Evolutionary conservation across 2,329 filamentous ascomycete species (phyloP).

Genomic region (Keithomyces neogunnii): DNA sequence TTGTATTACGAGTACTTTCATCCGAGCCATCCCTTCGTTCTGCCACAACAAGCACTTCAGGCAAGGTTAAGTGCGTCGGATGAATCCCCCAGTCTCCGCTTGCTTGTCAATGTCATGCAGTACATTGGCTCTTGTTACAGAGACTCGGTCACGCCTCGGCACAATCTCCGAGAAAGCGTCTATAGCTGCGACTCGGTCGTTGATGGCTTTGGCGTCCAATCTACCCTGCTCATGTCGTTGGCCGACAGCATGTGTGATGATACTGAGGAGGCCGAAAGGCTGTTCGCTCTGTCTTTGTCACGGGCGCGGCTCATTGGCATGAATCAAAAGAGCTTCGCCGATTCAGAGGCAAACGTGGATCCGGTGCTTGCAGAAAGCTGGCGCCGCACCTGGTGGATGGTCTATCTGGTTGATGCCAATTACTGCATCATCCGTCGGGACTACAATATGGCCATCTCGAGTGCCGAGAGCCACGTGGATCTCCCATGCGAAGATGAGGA

Average conservation of each 20-base stretch:
- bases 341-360: not conserved
- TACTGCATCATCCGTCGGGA: no score
- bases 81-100: not conserved
- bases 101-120: not conserved
- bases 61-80: not conserved
- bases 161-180: not conserved
- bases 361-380: no score
- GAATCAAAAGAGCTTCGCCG: no score
- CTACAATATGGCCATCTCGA: no score
- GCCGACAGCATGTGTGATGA: slow-evolving; percentile 1
- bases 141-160: not conserved
- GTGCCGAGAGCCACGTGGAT: no score
- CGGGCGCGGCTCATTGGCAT: not conserved
- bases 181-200: not conserved
- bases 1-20: slow-evolving; percentile 3
- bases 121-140: slow-evolving; percentile 6
- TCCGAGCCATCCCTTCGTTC: slow-evolving; percentile 3
- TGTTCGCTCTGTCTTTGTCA: not conserved
- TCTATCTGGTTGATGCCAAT: no score
- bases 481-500: no score
- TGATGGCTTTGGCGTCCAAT: not conserved
- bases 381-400: no score
- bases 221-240: not conserved
- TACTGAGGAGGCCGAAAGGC: not conserved
- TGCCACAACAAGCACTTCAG: not conserved